These are phyloP conservation scores for Elsinoe necatrix DNA, from an alignment of 2,329 filamentous ascomycete genomes.

Conservation along the genomic window DNA sequence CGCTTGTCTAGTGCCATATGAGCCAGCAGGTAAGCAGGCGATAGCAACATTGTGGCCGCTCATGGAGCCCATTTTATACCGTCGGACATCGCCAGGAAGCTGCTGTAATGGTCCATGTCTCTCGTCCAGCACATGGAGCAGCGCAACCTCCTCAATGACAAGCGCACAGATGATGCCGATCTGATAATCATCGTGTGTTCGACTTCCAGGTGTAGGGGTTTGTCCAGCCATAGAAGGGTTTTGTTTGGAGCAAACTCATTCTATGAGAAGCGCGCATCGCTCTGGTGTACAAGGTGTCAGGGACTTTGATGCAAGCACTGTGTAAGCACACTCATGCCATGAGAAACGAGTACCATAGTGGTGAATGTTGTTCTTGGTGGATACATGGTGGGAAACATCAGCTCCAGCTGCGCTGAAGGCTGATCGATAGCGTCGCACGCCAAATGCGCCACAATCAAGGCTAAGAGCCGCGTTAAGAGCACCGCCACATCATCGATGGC, in stretches of 20 bases:
- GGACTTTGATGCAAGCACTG: no score
- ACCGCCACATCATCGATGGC: no score
- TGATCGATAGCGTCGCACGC: not conserved
- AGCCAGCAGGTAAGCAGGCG: conserved; percentile 20
- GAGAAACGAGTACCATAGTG: no score
- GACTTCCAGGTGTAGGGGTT: not conserved
- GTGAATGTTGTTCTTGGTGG: no score
- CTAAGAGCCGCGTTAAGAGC: not conserved
- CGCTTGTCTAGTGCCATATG: conserved; percentile 19
- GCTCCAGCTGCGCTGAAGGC: not conserved
- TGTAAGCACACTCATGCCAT: no score
- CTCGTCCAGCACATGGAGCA: conserved; percentile 17
- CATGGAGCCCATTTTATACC: not conserved
- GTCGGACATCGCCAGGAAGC: not conserved
- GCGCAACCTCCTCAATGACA: conserved; percentile 21
- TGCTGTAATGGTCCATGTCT: not conserved
- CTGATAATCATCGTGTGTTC: conserved; percentile 17
- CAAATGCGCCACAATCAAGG: not conserved
- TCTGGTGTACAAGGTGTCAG: no score
- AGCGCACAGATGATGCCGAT: conserved; percentile 25
- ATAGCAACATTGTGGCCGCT: conserved; percentile 22
- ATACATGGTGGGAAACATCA: not conserved
- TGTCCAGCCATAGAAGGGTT: not conserved
- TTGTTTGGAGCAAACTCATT: not conserved
- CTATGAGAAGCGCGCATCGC: not conserved